Evolutionary conservation across 2,329 filamentous ascomycete genomes (phyloP).

Genomic region (Lecanicillium sp.): DNA sequence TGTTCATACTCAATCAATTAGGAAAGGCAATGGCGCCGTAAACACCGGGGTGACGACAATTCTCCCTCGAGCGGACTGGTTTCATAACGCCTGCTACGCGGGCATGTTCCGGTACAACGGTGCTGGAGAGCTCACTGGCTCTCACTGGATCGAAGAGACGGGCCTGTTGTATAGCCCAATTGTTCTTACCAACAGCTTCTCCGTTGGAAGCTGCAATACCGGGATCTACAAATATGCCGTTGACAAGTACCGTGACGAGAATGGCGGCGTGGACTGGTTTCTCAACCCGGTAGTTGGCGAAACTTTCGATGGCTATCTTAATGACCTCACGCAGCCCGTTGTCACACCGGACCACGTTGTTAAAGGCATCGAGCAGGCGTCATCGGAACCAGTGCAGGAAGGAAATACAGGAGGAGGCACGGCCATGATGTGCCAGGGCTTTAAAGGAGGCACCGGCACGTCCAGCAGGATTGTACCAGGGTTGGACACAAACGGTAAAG

Average conservation of each 20-base stretch:
- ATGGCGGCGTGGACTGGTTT: conserved; percentile 40
- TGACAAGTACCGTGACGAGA: conserved; percentile 29
- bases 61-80: conserved; percentile 32
- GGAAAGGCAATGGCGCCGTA: conserved; percentile 19
- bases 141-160: conserved; percentile 50
- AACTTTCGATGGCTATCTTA: conserved; percentile 52
- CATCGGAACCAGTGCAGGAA: conserved; percentile 42
- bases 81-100: conserved; percentile 32
- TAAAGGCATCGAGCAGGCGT: conserved; percentile 41
- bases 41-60: conserved; percentile 40
- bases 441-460: conserved; percentile 56
- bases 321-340: conserved; percentile 43
- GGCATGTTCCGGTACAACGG: conserved; percentile 51
- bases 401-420: conserved; percentile 57
- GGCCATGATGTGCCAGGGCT: conserved; percentile 54
- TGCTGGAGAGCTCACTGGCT: conserved; percentile 50
- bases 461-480: conserved; percentile 37
- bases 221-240: conserved; percentile 48
- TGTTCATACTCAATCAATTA: conserved; percentile 32
- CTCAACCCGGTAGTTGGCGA: conserved; percentile 48
- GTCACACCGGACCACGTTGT: conserved; percentile 45
- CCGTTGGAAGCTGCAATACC: conserved; percentile 45
- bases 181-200: conserved; percentile 48
- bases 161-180: conserved; percentile 49
- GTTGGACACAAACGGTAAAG: conserved; percentile 17